phyloP scores from a whole-genome alignment of 2,329 filamentous ascomycete species.

The Ophiocordyceps polyrhachis-furcata region DNA sequence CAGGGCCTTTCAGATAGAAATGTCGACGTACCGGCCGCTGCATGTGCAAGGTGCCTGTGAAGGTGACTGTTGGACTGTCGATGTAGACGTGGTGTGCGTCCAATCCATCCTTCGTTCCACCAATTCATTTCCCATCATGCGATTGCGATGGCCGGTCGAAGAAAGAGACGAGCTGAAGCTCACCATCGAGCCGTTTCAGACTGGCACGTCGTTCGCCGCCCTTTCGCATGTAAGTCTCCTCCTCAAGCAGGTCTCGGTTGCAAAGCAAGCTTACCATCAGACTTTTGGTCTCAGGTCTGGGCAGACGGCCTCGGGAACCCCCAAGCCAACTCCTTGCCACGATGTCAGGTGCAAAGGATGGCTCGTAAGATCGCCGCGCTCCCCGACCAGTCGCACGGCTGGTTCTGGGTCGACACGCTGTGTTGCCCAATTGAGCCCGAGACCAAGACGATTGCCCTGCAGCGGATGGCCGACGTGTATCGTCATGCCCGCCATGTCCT shows the following conservation, averaged over 20 bases:
- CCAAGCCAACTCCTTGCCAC: conserved; percentile 10
- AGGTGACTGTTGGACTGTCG: conserved; percentile 8
- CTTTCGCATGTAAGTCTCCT: conserved; percentile 12
- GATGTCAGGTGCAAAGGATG: conserved; percentile 12
- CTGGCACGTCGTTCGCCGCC: conserved; percentile 12
- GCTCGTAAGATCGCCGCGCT: conserved; percentile 6
- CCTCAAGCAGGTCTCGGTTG: background rate
- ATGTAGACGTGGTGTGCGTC: conserved; percentile 6
- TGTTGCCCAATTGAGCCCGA: conserved; percentile 12
- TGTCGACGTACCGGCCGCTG: conserved; percentile 8
- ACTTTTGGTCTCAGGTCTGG: conserved; percentile 13
- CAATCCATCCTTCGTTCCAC: conserved; percentile 4
- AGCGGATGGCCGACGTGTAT: conserved; percentile 16
- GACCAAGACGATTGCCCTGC: conserved; percentile 11
- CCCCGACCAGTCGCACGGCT: background rate
- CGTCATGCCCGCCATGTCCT: conserved; percentile 12
- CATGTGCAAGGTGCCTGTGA: conserved; percentile 4
- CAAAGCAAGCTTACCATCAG: background rate
- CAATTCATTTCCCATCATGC: conserved; percentile 7
- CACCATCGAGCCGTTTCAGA: conserved; percentile 7
- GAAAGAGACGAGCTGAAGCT: conserved; percentile 4
- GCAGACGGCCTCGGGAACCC: conserved; percentile 17
- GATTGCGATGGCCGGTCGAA: conserved; percentile 1
- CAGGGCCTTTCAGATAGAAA: conserved; percentile 12
- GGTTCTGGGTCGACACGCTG: conserved; percentile 16